Evolutionary conservation across 139 green algal genomes (phyloP), one percentile per base, ranked within the genome.

Genomic region (Chlamydomonas incerta): DNA sequence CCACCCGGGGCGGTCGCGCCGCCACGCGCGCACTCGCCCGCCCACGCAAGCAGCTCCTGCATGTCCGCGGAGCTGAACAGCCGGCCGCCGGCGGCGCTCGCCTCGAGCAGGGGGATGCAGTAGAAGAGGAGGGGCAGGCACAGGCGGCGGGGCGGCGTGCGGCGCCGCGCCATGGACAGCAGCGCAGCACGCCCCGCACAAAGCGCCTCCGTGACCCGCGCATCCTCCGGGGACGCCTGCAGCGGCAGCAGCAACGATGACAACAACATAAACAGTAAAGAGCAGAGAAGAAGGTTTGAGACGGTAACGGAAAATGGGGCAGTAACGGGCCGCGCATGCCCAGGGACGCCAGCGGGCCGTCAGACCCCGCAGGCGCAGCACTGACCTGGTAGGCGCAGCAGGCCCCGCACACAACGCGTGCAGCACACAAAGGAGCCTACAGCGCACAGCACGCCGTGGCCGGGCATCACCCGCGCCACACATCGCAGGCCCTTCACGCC

Each of bases 61-160:
- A 92, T 23, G 74, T 81, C 74, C 0, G 66, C 31, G 24, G 50
- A 68, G 52, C 35, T 74, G 66, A 85, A 67, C 2, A 67, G 46
- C 6, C 52, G 52, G 15, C 80, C 67, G 47, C 80, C 47, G 13
- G 31, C 74, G 3, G 76, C 62, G 15, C 60, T 50, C 21, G 80
- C 87, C 67, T 90, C 87, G 37, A 90, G 67, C 33, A 85, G 62
- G 0, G 87, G 87, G 0, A 90, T 35, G 13, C 70, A 8, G 81
- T 87, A 81, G 18, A 85, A 74, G 37, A 91, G 74, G 69, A 93
- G 90, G 33, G 85, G 55, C 41, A 87, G 34, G 60, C 83, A 81
- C 14, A 90, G 81, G 15, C 58, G n/a, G 9, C 71, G 83, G 14
- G 83, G 82, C 46, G 82, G 72, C 0, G 58, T 52, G n/a, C 31